Evolutionary conservation across 1,139 yeast species (phyloP), one percentile per base, ranked within the genome.

Genomic region (Pichia sp.): DNA sequence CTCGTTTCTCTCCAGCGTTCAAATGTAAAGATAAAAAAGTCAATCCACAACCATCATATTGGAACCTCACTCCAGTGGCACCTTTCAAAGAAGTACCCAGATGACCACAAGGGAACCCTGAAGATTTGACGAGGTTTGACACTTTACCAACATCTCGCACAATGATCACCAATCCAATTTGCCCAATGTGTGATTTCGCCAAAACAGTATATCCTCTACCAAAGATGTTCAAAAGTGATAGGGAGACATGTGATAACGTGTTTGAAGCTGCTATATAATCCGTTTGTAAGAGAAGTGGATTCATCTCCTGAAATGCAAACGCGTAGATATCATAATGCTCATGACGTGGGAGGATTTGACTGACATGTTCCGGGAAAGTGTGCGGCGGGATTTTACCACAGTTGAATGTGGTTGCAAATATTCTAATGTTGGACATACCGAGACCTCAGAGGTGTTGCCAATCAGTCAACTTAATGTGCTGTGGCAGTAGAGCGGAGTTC

Each of bases 251-350:
- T n/a, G n/a, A n/a, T n/a, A n/a, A n/a, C n/a, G n/a, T n/a, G n/a
- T n/a, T n/a, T n/a, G n/a, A n/a, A n/a, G n/a, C n/a, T n/a, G n/a
- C n/a, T n/a, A n/a, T n/a, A n/a, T n/a, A n/a, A n/a, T n/a, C n/a
- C n/a, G n/a, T n/a, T n/a, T n/a, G n/a, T n/a, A n/a, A n/a, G n/a
- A n/a, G n/a, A n/a, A n/a, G n/a, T n/a, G n/a, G n/a, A n/a, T n/a
- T n/a, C n/a, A n/a, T n/a, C n/a, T n/a, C n/a, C 55, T 87, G 87
- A 35, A 86, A 69, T 1, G 85, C 93, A 52, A 84, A 69, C 0
- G 72, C 85, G 38, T 74, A 69, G n/a, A n/a, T n/a, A n/a, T n/a
- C n/a, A n/a, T n/a, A n/a, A n/a, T n/a, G n/a, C n/a, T n/a, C n/a
- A n/a, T n/a, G n/a, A n/a, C n/a, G n/a, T n/a, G n/a, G n/a, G n/a